A percentile compares a stretch with the other conserved stretches of the same genome.
phyloP scores from a whole-genome alignment of 1,284 basidiomycete genomes.

The Apiotrichum porosum region DNA sequence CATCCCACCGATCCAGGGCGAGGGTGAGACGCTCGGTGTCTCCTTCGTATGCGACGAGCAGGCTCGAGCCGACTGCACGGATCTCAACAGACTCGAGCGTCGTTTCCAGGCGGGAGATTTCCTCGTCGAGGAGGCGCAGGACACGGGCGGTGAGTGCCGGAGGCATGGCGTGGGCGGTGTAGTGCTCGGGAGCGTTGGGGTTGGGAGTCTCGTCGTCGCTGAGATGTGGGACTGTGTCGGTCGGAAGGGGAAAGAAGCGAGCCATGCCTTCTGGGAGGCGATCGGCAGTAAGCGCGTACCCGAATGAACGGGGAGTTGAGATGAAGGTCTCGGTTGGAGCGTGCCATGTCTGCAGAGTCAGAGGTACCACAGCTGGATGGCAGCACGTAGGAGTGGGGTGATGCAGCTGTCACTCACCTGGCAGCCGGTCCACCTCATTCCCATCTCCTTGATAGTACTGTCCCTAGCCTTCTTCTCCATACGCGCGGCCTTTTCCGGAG shows the following conservation, averaged over 20 bases:
- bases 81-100: conserved; percentile 60
- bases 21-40: conserved; percentile 52
- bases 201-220: not conserved
- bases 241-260: conserved; percentile 66
- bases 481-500: conserved; percentile 68
- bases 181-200: conserved; percentile 5
- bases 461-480: conserved; percentile 68
- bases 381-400: no score
- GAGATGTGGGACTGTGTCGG: conserved; percentile 13
- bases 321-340: conserved; percentile 56
- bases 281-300: conserved; percentile 64
- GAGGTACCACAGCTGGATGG: not conserved
- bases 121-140: conserved; percentile 50
- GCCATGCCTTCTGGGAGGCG: conserved; percentile 69
- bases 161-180: conserved; percentile 54
- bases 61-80: conserved; percentile 73
- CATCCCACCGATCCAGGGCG: conserved; percentile 51
- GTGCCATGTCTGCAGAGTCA: conserved; percentile 64
- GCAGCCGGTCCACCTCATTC: conserved; percentile 80
- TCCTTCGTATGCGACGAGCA: conserved; percentile 82
- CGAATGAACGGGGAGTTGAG: conserved; percentile 70
- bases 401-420: conserved; percentile 69
- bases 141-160: conserved; percentile 57
- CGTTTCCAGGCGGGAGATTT: conserved; percentile 56
- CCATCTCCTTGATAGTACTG: conserved; percentile 70